These are phyloP conservation scores for Dactylella cylindrospora DNA, from an alignment of 2,329 filamentous ascomycete genomes.

Conservation along the genomic window DNA sequence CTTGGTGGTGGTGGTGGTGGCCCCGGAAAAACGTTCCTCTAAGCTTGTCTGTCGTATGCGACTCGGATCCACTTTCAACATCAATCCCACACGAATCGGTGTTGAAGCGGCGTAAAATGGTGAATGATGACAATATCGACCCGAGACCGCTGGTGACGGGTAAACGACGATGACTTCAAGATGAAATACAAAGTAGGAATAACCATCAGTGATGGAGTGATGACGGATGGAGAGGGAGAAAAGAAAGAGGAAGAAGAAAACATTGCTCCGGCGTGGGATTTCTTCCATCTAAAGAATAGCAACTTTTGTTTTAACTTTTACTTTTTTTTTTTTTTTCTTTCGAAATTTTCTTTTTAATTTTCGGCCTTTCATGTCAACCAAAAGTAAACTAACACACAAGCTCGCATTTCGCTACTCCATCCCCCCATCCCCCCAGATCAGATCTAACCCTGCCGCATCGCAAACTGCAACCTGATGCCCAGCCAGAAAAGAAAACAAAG, in stretches of 20 bases:
- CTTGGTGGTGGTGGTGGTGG: too few species aligned
- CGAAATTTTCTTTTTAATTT: too few species aligned
- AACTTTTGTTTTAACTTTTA: too few species aligned
- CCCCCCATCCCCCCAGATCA: constrained; percentile 15
- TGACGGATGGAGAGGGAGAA: constrained; percentile 14
- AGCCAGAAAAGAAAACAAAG: not conserved
- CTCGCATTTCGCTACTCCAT: constrained; percentile 20
- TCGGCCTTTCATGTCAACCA: too few species aligned
- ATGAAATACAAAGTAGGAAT: constrained; percentile 24
- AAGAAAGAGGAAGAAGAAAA: constrained; percentile 15
- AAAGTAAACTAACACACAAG: too few species aligned
- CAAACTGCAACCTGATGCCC: constrained; percentile 10
- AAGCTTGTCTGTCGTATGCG: constrained; percentile 30
- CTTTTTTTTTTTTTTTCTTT: too few species aligned
- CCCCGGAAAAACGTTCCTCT: constrained; percentile 36
- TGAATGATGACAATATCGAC: constrained; percentile 18
- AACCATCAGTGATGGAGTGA: constrained; percentile 9
- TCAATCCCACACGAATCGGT: constrained; percentile 24
- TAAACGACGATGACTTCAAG: too few species aligned
- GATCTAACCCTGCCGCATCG: constrained; percentile 42
- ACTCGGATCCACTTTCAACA: constrained; percentile 22
- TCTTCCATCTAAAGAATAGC: constrained; percentile 16
- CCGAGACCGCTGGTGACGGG: constrained; percentile 32
- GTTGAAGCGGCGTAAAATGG: constrained; percentile 3
- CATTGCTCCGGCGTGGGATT: constrained; percentile 14